Percentiles rank a stretch among this genome's conserved stretches.
Evolutionary conservation across 2,329 filamentous ascomycete species (phyloP).

Genomic region (Botrytis cinerea): DNA sequence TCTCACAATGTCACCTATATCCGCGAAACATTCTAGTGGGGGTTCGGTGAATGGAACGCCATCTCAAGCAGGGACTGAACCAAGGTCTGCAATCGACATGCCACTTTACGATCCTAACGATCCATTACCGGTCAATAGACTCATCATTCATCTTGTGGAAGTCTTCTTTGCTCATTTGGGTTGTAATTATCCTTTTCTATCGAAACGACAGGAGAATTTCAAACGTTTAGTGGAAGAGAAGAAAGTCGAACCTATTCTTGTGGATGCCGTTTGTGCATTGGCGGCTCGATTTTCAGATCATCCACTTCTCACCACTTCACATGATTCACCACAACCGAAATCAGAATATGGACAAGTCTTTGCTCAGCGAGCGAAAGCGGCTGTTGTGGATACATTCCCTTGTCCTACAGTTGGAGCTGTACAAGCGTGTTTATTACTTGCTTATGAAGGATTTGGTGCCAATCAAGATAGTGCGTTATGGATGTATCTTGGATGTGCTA

Average conservation of each 20-base stretch:
- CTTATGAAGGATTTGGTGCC: conserved; percentile 86
- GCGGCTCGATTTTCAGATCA: conserved; percentile 74
- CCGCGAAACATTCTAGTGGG: conserved; percentile 28
- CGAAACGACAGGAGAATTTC: conserved; percentile 63
- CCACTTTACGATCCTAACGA: conserved; percentile 79
- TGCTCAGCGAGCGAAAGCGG: conserved; percentile 79
- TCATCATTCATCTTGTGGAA: conserved; percentile 76
- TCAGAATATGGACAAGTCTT: conserved; percentile 77
- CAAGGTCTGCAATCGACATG: conserved; percentile 45
- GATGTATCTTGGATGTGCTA: conserved; percentile 90
- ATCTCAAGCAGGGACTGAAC: conserved; percentile 34
- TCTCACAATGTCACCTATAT: conserved; percentile 36
- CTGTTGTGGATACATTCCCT: conserved; percentile 78
- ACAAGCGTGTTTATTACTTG: conserved; percentile 79
- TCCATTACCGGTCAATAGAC: conserved; percentile 66
- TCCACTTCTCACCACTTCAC: conserved; percentile 53
- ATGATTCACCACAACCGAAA: conserved; percentile 51
- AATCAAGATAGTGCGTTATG: conserved; percentile 87
- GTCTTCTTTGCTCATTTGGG: conserved; percentile 81
- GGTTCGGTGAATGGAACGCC: conserved; percentile 30
- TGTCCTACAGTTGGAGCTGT: conserved; percentile 82
- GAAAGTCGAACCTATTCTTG: conserved; percentile 60
- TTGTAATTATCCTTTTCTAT: conserved; percentile 83
- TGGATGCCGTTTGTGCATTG: conserved; percentile 82
- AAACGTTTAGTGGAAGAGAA: conserved; percentile 71